These are phyloP conservation scores for Colletotrichum magnum DNA, from an alignment of 2,329 filamentous ascomycete species.

Conservation along the genomic window DNA sequence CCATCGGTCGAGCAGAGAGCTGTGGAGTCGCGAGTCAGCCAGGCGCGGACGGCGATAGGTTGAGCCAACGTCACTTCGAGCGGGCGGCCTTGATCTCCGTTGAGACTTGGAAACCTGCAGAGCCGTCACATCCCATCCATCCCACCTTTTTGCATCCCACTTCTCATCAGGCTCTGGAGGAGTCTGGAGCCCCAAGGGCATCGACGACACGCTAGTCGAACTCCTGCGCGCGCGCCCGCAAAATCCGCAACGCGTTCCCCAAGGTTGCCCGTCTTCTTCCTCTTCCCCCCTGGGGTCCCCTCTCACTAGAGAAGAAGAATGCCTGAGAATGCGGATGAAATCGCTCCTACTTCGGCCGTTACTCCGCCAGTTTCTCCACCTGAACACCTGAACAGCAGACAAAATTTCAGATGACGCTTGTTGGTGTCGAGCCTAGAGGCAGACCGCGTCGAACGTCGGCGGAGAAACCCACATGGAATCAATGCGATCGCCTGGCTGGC, in stretches of 20 bases:
- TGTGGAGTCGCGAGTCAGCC: slow-evolving; percentile 28
- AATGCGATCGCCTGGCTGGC: slow-evolving; percentile 29
- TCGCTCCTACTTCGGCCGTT: slow-evolving; percentile 40
- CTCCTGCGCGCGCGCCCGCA: slow-evolving; percentile 11
- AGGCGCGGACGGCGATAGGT: neutral
- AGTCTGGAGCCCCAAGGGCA: slow-evolving; percentile 26
- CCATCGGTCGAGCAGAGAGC: neutral
- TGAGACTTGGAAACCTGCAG: slow-evolving; percentile 7
- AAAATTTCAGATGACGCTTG: slow-evolving; percentile 31
- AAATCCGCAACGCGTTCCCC: slow-evolving; percentile 9
- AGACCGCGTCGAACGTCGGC: slow-evolving; percentile 8
- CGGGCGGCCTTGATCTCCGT: neutral
- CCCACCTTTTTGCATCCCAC: too few relatives aligned
- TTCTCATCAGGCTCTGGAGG: too few relatives aligned
- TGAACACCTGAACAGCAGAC: slow-evolving; percentile 28
- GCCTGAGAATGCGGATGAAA: slow-evolving; percentile 27
- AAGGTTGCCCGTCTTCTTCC: slow-evolving; percentile 15
- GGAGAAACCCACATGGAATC: slow-evolving; percentile 21
- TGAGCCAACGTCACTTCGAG: neutral
- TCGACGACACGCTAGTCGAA: slow-evolving; percentile 1
- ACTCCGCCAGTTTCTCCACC: slow-evolving; percentile 37
- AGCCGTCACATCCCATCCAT: too few relatives aligned
- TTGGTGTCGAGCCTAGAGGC: slow-evolving; percentile 32
- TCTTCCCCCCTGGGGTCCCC: slow-evolving; percentile 25
- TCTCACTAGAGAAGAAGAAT: slow-evolving; percentile 32